Evolutionary conservation across 176 grass and related monocot species (phyloP).

Genomic region (Typha latifolia): DNA sequence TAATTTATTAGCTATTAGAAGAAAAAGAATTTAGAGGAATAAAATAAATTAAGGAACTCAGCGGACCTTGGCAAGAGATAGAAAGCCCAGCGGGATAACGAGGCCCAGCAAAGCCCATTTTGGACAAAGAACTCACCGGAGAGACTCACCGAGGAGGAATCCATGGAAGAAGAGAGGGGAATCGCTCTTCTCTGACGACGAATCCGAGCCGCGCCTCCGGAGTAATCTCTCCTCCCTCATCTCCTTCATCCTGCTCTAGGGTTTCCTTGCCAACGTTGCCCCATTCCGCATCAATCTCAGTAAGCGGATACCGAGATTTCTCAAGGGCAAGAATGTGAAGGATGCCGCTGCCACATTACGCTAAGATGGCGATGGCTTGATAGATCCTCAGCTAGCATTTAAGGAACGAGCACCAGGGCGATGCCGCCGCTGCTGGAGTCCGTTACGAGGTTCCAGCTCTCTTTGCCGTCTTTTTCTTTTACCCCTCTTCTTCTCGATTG

Average conservation of each 20-base stretch:
- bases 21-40: too few species aligned
- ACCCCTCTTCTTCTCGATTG: background rate
- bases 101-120: too few species aligned
- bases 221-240: slow-evolving; percentile 19
- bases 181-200: slow-evolving; percentile 14
- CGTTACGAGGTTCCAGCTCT: slow-evolving; percentile 51
- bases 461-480: background rate
- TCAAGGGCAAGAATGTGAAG: slow-evolving; percentile 87
- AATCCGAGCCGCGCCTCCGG: slow-evolving; percentile 11
- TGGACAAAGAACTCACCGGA: too few species aligned
- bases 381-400: slow-evolving; percentile 54
- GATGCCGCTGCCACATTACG: background rate
- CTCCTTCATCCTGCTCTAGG: background rate
- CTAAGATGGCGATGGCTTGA: slow-evolving; percentile 18
- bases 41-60: too few species aligned
- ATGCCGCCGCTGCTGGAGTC: slow-evolving; percentile 49
- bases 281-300: slow-evolving; percentile 18
- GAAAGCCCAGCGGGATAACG: too few species aligned
- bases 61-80: too few species aligned
- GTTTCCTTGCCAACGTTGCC: slow-evolving; percentile 10
- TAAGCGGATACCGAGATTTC: slow-evolving; percentile 64
- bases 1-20: too few species aligned
- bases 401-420: slow-evolving; percentile 44
- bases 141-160: background rate
- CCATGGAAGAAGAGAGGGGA: slow-evolving; percentile 28